Conservation (phyloP, 1,139 yeast genomes). For the Candida labiduridarum region DNA sequence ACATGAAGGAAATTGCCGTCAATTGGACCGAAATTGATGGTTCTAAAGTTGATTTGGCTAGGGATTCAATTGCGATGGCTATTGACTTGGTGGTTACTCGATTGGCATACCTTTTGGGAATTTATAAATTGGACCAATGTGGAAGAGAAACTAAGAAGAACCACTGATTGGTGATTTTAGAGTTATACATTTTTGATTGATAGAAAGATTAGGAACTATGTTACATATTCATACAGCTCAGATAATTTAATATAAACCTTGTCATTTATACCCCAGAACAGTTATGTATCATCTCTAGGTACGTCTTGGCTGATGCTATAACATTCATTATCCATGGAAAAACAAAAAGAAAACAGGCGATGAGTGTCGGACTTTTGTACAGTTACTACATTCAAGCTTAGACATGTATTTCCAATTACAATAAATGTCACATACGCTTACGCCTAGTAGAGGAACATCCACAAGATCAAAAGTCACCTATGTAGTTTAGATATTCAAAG, state of each 20-base stretch:
- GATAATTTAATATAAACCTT: background rate
- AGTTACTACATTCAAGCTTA: too few relatives aligned
- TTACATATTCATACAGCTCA: background rate
- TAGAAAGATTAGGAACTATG: background rate
- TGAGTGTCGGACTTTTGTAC: too few relatives aligned
- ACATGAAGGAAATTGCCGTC: slow-evolving; percentile 77
- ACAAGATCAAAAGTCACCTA: too few relatives aligned
- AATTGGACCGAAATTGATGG: slow-evolving; percentile 98
- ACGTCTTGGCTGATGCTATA: too few relatives aligned
- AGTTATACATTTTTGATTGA: background rate
- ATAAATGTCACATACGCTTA: too few relatives aligned
- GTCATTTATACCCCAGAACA: background rate
- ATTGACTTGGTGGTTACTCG: slow-evolving; percentile 89
- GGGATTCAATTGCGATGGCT: slow-evolving; percentile 94
- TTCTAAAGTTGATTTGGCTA: slow-evolving; percentile 87
- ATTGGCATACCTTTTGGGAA: slow-evolving; percentile 82
- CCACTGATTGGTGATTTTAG: slow-evolving; percentile 8
- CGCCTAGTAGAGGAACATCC: too few relatives aligned
- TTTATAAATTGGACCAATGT: slow-evolving; percentile 55
- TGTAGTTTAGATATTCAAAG: too few relatives aligned
- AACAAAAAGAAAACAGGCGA: too few relatives aligned
- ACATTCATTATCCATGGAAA: too few relatives aligned
- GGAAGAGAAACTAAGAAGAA: slow-evolving; percentile 21
- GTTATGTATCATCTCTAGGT: too few relatives aligned
- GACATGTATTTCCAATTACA: too few relatives aligned